Evolutionary conservation across 371 early-diverging fungal genomes (phyloP), one percentile per base, ranked within the genome.

Genomic region (Blakeslea trispora): DNA sequence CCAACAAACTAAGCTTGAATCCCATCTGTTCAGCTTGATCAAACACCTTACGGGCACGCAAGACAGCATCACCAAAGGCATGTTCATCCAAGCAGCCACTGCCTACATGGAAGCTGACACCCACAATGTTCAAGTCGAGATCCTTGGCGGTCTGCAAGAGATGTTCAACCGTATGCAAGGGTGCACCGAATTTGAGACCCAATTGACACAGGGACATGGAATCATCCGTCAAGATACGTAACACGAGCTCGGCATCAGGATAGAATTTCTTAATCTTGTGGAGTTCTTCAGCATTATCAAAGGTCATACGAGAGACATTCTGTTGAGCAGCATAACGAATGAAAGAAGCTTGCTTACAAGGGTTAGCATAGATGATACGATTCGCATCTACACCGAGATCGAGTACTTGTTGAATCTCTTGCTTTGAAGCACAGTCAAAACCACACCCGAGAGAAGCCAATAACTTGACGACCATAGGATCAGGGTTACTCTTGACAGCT

Each of bases 401-500:
- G 52, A 97, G 81, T 42, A 91, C 90, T 50, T 84, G 81, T 59
- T 93, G 86, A 47, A 97, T 91, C 81, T 98, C 99, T 40, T 81
- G 79, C 64, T 84, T 83, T 77, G 88, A 87, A n/a, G 89, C 93
- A 72, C 91, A 97, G 77, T 98, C 99, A 67, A 98, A 97, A 15
- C 95, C 95, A 35, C 86, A 82, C 21, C 96, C 96, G 43, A 94
- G 71, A 15, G 81, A 76, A 34, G 89, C 92, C 50, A 98, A 75
- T n/a, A 92, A 83, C 66, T 86, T 84, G 57, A 96, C 68, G 21
- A 98, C 86, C 66, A 83, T 80, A 14, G 87, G 86, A 69, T 97
- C 97, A 31, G 97, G 96, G 74, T 94, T 94, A 68, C 95, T 96
- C 77, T 98, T 98, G 66, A 97, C 91, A 46, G 96, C 96, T 89